Evolutionary conservation across 306 rosid genomes (phyloP), one percentile per base, ranked within the genome.

Genomic region (Morella rubra): DNA sequence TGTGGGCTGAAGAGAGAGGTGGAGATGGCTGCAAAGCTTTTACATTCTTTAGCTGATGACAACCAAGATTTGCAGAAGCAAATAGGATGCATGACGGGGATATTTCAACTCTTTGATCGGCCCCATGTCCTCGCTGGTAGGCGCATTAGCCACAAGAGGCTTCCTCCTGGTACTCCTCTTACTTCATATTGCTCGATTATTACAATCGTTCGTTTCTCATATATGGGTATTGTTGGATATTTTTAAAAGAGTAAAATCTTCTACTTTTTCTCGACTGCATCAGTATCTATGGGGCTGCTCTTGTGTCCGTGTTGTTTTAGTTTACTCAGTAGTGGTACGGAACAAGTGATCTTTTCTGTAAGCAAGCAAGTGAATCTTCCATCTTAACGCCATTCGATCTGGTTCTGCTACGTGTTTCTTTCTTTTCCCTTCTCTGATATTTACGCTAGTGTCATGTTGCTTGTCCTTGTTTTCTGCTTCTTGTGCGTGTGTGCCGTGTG

Each of bases 71-170:
- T 91, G 84, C 97, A 90, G 85, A 86, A 90, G 91, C 98, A 93
- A 85, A 93, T 93, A 24, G 98, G 98, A 71, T 91, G 97, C 74
- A 91, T 93, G 97, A 86, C 91, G 20, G 97, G 97, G 73, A 93
- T 93, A 79, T 81, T 93, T 79, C 96, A 93, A 46, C 84, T 91
- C 64, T 93, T 93, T 24, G 97, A 93, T 84, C 97, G 96, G 4
- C 90, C 86, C 13, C 91, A 86, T 41, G 59, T 74, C 27, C 76
- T 91, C 71, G 64, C 90, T 3, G 84, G 90, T 27, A 90, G 85
- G 71, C 81, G 89, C 45, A 75, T 83, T 77, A 54, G 73, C 88
- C 98, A 82, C 79, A 91, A 87, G 87, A 85, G 87, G 75, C 87
- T 89, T 82, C 87, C 92, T 81, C 71, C 88, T 60, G 90, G 93